phyloP scores from a whole-genome alignment of 495 filamentous ascomycete species.

The Cladorrhinum samala region DNA sequence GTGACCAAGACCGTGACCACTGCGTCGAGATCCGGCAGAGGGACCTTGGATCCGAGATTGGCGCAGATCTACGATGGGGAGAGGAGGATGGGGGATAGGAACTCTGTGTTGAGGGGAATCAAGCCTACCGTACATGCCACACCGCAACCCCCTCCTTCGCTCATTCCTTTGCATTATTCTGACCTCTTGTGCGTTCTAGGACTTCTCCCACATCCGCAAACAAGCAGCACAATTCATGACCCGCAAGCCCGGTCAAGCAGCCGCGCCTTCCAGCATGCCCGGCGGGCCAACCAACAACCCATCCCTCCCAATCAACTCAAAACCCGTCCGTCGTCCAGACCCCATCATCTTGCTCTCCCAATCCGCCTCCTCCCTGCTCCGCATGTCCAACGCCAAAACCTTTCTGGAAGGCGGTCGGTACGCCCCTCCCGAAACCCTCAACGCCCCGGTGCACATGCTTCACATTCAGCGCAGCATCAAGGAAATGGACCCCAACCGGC shows the following conservation, averaged over 20 bases:
- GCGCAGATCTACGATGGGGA: constrained; percentile 87
- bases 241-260: constrained; percentile 39
- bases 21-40: no score
- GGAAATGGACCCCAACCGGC: constrained; percentile 60
- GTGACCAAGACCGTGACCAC: no score
- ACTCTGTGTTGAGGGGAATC: constrained; percentile 77
- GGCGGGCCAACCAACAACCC: constrained; percentile 27
- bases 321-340: constrained; percentile 59
- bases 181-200: no score
- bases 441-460: constrained; percentile 65
- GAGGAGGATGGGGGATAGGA: constrained; percentile 84
- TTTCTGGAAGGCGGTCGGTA: constrained; percentile 87
- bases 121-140: constrained; percentile 85
- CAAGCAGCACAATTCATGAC: constrained; percentile 72
- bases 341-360: constrained; percentile 98
- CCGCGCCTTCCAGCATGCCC: not conserved
- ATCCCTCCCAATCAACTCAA: constrained; percentile 42
- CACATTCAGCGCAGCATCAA: constrained; percentile 76
- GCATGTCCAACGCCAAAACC: constrained; percentile 91
- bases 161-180: no score
- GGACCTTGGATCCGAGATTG: constrained; percentile 69
- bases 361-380: constrained; percentile 95
- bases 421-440: constrained; percentile 63
- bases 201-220: constrained; percentile 93
- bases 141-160: no score